Evolutionary conservation across 176 grass and related monocot genomes (phyloP).

Genomic region (sorghum (Sorghum bicolor)): DNA sequence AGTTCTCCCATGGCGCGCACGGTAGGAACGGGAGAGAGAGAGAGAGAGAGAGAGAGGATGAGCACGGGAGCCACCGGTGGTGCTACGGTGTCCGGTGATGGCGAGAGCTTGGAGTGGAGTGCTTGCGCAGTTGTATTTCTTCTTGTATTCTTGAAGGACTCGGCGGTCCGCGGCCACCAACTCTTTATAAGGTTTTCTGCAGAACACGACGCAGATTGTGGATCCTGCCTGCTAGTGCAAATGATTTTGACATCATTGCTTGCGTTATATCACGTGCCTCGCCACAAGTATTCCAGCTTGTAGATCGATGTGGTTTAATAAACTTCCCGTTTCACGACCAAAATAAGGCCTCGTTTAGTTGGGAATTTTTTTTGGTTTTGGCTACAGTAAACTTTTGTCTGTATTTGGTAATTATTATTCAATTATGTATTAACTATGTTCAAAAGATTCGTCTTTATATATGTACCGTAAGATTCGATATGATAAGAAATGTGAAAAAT

Average conservation of each 20-base stretch:
- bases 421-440: no score
- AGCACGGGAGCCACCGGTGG: not conserved
- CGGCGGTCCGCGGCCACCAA: not conserved
- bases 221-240: not conserved
- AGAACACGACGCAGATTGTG: not conserved
- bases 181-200: not conserved
- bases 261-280: not conserved
- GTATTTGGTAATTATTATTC: no score
- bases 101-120: not conserved
- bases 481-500: no score
- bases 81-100: not conserved
- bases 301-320: no score
- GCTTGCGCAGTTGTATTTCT: not conserved
- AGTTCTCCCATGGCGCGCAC: conserved; percentile 12
- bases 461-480: no score
- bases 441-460: no score
- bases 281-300: no score
- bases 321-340: no score
- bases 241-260: not conserved
- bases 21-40: not conserved
- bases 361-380: no score
- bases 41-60: not conserved
- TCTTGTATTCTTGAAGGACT: not conserved
- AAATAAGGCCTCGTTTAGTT: no score
- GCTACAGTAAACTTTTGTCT: no score